Base-by-base conservation (phyloP, 179 eudicot species). In the Dionaea muscipula region DNA sequence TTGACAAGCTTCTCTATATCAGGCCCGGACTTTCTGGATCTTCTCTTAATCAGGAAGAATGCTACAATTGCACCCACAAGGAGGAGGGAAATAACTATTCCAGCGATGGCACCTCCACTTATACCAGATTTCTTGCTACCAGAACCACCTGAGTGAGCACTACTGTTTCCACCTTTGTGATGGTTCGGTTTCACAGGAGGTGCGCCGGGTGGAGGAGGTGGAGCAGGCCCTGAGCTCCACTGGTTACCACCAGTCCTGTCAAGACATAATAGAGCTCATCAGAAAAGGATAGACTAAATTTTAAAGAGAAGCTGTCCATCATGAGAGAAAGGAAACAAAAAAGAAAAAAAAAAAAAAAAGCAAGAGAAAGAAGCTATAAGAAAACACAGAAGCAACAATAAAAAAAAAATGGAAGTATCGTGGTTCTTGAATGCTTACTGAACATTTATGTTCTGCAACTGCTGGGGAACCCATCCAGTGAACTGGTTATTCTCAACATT, bases 161-260 rank as follows among this genome's bases (percentile, higher is more conserved):
- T 41, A 47, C 55, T 67, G 61, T 68, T 68, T 35, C 68, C 72
- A n/a, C 95, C 58, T 41, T 70, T 72, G 38, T 59, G 69, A 47
- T 70, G 77, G 49, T 44, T 79, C 53, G 67, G 51, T 47, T 65
- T 68, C 47, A 66, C 63, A 45, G 73, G 94, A 21, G 87, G 81
- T 3, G 79, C 75, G 62, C 98, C 88, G 50, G 98, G 94, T 62
- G 95, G 95, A 67, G 98, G 82, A 21, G 98, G 98, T 53, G 98
- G 98, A 52, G 95, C 84, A 43, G 88, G 75, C 39, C 98, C 95
- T 16, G 87, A 68, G 75, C 50, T 87, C 73, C 80, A 84, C n/a
- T 77, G 68, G 73, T 91, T 86, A 48, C 98, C 98, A 54, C 55
- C 77, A 56, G 61, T 75, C 60, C 98, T 91, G 81, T 68, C 4